A percentile compares a stretch with the other conserved stretches of the same genome.
Conservation (phyloP, 306 rosid genomes). For the Aeschynomene evenia region DNA sequence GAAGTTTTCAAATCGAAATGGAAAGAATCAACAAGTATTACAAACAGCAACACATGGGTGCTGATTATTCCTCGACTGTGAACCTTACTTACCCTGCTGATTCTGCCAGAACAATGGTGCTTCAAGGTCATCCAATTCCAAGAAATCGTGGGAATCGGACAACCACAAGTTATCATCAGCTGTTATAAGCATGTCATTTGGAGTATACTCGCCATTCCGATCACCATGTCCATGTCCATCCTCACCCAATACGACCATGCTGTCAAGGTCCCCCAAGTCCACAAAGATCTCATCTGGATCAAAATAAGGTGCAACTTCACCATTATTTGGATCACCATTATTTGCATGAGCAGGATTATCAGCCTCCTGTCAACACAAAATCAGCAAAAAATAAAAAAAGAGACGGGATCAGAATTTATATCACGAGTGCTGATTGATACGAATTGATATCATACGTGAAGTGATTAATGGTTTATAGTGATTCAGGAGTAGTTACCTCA, state of each 20-base stretch:
- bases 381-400: slow-evolving; percentile 12
- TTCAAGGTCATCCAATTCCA: slow-evolving; percentile 66
- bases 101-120: slow-evolving; percentile 24
- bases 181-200: slow-evolving; percentile 22
- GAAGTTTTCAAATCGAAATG: not conserved
- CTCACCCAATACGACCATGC: slow-evolving; percentile 21
- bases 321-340: slow-evolving; percentile 25
- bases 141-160: slow-evolving; percentile 8
- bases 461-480: too few relatives aligned
- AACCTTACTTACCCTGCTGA: slow-evolving; percentile 2
- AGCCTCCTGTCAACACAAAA: slow-evolving; percentile 21
- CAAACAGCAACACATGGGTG: slow-evolving; percentile 1
- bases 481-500: slow-evolving; percentile 52
- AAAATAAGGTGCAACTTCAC: not conserved
- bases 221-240: slow-evolving; percentile 17
- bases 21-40: not conserved
- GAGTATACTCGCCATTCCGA: not conserved
- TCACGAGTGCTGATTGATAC: too few relatives aligned
- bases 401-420: not conserved
- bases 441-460: too few relatives aligned
- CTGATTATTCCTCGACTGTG: not conserved
- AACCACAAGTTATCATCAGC: not conserved
- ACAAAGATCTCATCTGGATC: slow-evolving; percentile 30
- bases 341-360: slow-evolving; percentile 4
- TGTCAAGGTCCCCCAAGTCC: slow-evolving; percentile 41